Base-by-base conservation (phyloP, 371 early-diverging fungal genomes). In the Mucor indicus region DNA sequence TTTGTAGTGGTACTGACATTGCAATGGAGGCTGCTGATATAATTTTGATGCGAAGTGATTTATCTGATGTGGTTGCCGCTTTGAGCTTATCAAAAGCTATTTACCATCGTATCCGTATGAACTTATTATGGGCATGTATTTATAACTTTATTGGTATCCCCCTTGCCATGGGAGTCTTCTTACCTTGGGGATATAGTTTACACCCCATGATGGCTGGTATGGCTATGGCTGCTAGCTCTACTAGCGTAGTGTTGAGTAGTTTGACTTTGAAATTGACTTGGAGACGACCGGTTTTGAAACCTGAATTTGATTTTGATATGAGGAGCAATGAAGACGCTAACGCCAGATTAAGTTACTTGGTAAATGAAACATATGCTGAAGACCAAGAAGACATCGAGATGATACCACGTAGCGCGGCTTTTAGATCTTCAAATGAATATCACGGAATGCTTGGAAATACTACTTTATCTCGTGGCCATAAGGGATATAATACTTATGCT, bases 11-110 rank as follows among this genome's bases (percentile, higher is more conserved):
- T 6, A 95, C 96, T 0, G 96, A 96, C 67, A 88, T 96, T 38
- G 95, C 96, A 3, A 90, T 96, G 78, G 96, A 94, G 48, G 95
- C 96, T 10, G 95, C 98, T 0, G 82, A 89, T 50, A 79, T 95
- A 43, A 84, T 93, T 2, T 68, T 92, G 57, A 88, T 90, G 90
- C 82, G 89, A 15, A 77, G 83, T 10, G 90, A 94, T 41, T 62
- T 97, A 31, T 60, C 80, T 3, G 92, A 93, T 55, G 90, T 97
- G 9, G 91, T 92, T 1, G 77, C 84, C 2, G 91, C 93, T 0
- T 68, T 97, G 2, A 89, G 91, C 54, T 77, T 96, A 20, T 85
- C 92, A 31, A 69, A 84, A 6, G 79, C 80, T 0, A 96, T 96
- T 35, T 90, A 92, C 77, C 66, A 77, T 10, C 74, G 97, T 13